Evolutionary conservation across 208 protist species (phyloP).

Genomic region (Baffinella frigidus): DNA sequence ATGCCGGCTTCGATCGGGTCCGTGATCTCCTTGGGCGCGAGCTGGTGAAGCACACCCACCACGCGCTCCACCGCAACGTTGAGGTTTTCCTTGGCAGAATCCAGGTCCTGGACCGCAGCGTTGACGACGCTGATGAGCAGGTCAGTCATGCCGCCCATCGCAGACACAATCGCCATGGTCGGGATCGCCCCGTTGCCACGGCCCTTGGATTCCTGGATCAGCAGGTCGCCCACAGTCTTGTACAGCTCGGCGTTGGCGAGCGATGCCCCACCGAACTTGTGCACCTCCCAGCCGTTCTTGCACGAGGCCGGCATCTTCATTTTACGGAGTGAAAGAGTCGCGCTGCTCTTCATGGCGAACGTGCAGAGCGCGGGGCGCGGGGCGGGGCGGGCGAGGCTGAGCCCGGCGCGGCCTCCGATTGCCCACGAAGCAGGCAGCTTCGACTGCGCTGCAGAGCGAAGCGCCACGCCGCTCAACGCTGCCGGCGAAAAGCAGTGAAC

Average conservation of each 20-base stretch:
- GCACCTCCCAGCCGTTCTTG: constrained; percentile 36
- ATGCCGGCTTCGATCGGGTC: constrained; percentile 51
- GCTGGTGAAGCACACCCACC: not conserved
- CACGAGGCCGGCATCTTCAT: not conserved
- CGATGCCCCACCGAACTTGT: constrained; percentile 55
- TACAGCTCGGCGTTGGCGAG: constrained; percentile 39
- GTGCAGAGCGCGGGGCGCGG: too few species aligned
- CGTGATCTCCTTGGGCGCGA: constrained; percentile 15
- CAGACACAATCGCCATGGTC: constrained; percentile 58
- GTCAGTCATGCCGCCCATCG: constrained; percentile 51
- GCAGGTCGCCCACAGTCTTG: constrained; percentile 28
- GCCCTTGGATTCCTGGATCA: constrained; percentile 51
- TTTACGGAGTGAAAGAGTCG: too few species aligned
- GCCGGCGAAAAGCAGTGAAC: too few species aligned
- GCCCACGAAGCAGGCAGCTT: too few species aligned
- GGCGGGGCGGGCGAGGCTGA: too few species aligned
- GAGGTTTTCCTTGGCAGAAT: not conserved
- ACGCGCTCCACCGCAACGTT: not conserved
- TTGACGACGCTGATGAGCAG: constrained; percentile 28
- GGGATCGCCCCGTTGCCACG: not conserved
- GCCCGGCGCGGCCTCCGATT: too few species aligned
- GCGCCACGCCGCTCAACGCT: too few species aligned
- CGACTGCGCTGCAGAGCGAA: too few species aligned
- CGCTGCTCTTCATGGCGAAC: too few species aligned
- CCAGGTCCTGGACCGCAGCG: not conserved